A percentile compares a stretch with the other conserved stretches of the same genome.
Evolutionary conservation across 2,329 filamentous ascomycete species (phyloP).

Genomic region (Aureobasidium pullulans): DNA sequence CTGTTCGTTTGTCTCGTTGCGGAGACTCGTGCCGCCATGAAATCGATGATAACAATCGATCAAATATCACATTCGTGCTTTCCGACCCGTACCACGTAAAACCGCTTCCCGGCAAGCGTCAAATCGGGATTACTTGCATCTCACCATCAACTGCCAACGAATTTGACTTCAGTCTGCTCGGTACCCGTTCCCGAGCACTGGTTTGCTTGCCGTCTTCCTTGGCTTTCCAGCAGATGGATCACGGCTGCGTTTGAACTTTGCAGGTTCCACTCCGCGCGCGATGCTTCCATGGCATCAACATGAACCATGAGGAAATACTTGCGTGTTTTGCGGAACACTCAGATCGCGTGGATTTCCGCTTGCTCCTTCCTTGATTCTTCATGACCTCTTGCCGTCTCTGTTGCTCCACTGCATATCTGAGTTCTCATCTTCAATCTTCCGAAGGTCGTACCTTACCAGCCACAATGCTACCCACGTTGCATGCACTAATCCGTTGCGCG

Average conservation of each 20-base stretch:
- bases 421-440: not conserved
- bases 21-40: not conserved
- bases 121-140: not conserved
- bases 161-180: not conserved
- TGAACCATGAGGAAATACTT: not conserved
- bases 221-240: not conserved
- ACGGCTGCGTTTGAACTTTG: not conserved
- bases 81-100: not conserved
- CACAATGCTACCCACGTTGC: slow-evolving; percentile 2
- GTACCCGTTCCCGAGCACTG: not conserved
- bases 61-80: not conserved
- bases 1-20: not conserved
- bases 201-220: slow-evolving; percentile 2
- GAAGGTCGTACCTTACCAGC: not conserved
- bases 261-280: not conserved
- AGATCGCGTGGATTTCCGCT: not conserved
- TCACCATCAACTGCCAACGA: not conserved
- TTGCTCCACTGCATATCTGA: not conserved
- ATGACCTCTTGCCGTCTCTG: not conserved
- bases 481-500: not conserved
- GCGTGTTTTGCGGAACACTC: not conserved
- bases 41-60: not conserved
- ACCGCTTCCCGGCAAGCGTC: not conserved
- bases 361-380: not conserved
- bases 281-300: not conserved